Conservation (phyloP, 176 grass and related monocot genomes). For the Calamus simplicifolius region DNA sequence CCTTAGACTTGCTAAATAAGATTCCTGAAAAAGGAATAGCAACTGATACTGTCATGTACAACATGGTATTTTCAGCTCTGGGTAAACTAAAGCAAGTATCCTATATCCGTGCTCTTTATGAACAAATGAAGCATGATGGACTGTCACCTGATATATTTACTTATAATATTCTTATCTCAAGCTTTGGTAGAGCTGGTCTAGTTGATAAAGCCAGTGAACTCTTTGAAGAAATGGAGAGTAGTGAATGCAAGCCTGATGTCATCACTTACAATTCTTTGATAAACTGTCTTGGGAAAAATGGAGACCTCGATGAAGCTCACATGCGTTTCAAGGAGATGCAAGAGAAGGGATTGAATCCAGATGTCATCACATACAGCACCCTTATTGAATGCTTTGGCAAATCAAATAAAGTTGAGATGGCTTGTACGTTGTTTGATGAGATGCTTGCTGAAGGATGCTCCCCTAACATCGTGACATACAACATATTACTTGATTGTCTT, state of each 20-base stretch:
- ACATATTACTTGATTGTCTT: slow-evolving; percentile 94
- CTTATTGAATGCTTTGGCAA: slow-evolving; percentile 98
- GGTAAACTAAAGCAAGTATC: slow-evolving; percentile 81
- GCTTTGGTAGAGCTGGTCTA: slow-evolving; percentile 84
- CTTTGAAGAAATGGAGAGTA: slow-evolving; percentile 79
- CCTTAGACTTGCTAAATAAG: slow-evolving; percentile 72
- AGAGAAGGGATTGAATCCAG: slow-evolving; percentile 84
- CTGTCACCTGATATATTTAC: slow-evolving; percentile 81
- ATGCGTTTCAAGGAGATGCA: slow-evolving; percentile 96
- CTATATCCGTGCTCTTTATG: slow-evolving; percentile 54
- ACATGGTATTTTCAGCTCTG: slow-evolving; percentile 81
- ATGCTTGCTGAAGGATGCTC: slow-evolving; percentile 63
- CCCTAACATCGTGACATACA: slow-evolving; percentile 93
- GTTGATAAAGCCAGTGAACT: slow-evolving; percentile 58
- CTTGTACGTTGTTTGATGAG: slow-evolving; percentile 78
- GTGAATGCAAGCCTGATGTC: slow-evolving; percentile 68
- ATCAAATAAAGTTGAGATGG: slow-evolving; percentile 83
- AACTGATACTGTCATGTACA: slow-evolving; percentile 73
- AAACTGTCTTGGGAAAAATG: slow-evolving; percentile 92
- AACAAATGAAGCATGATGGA: slow-evolving; percentile 70
- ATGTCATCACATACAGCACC: slow-evolving; percentile 92
- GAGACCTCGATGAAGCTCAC: slow-evolving; percentile 78
- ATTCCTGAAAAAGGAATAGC: slow-evolving; percentile 79
- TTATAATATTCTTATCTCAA: slow-evolving; percentile 93
- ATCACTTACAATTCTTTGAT: slow-evolving; percentile 94